Base-by-base conservation (phyloP, 2,329 filamentous ascomycete species). In the Emmonsia crescens region DNA sequence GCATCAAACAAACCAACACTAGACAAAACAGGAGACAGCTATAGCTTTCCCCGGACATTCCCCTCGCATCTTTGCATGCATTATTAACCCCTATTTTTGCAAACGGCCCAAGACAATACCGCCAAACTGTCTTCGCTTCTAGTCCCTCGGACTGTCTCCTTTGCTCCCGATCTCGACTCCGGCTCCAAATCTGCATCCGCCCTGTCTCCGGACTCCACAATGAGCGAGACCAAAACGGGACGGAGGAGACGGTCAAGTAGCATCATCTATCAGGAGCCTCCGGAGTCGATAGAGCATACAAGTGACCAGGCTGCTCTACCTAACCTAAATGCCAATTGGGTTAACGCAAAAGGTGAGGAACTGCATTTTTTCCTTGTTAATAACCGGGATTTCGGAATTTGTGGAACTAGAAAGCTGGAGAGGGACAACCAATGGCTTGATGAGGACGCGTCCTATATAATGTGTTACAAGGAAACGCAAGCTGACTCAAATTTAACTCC, bases 281-380 rank as follows among this genome's bases (percentile, higher is more conserved):
- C 88, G 64, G 94, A 99, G 82, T 96, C 93, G 61, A 86, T 96
- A 73, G 94, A 99, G 81, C 94, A 96, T 78, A 90, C 96, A 77
- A 96, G 89, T 73, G 94, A 99, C 77, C 94, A 97, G 81, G 89
- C 91, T 62, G 89, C 90, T 44, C 82, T 96, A 69, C 94, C 94
- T 59, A 99, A 99, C 73, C 79, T 96, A 72, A 99, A 99, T 77
- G 91, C 94, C 68, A 90, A 96, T 79, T 99, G 94, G 94, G 95
- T 96, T 68, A 97, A 97, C 77, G 90, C 92, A 71, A 99, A 99
- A 85, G 94, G 94, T 97, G 79, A 78, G 84, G 69, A 52, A 36
- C 9, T 51, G 38, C 31, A 21, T 46, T 36, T 52, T 54, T 52
- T 57, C 10, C 31, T 10, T 14, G 8, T 42, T 24, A 16, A n/a